Percentiles rank a stretch among this genome's conserved stretches.
Evolutionary conservation across 805 yeast genomes (phyloP).

Genomic region (Saccharomycopsis synnaedendra): DNA sequence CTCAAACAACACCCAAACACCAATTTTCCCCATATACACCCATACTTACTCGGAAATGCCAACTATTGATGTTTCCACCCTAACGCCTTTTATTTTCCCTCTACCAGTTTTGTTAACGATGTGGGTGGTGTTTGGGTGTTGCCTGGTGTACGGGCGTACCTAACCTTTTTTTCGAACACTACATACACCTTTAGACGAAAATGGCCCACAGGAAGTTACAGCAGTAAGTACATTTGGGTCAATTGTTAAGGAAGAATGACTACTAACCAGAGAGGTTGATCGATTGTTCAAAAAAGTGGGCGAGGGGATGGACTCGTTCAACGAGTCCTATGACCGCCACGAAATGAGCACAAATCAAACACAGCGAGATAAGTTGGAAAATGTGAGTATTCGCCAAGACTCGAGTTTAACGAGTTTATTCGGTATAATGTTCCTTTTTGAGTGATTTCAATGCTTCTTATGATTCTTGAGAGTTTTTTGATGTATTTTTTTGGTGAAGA

Average conservation of each 20-base stretch:
- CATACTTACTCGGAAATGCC: no score
- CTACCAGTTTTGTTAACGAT: no score
- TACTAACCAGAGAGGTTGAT: constrained; percentile 37
- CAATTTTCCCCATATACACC: no score
- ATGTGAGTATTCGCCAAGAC: constrained; percentile 2
- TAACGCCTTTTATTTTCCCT: no score
- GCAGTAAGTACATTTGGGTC: constrained; percentile 11
- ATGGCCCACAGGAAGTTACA: constrained; percentile 17
- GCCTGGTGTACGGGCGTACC: no score
- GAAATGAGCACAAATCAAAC: constrained; percentile 51
- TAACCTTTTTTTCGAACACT: no score
- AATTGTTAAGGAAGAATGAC: not conserved
- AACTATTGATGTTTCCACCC: no score
- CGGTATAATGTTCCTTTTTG: not conserved
- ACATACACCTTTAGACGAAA: not conserved
- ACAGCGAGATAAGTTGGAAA: constrained; percentile 85
- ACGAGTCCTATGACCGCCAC: constrained; percentile 44
- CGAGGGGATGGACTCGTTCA: constrained; percentile 45
- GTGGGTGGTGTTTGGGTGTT: no score
- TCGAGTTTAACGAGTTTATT: not conserved
- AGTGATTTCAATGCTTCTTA: not conserved
- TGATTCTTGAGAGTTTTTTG: not conserved
- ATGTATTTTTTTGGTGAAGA: not conserved
- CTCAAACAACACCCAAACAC: no score
- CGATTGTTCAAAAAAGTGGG: constrained; percentile 49